These are phyloP conservation scores for Beauveria asiatica DNA, from an alignment of 2,329 filamentous ascomycete species.

Conservation along the genomic window DNA sequence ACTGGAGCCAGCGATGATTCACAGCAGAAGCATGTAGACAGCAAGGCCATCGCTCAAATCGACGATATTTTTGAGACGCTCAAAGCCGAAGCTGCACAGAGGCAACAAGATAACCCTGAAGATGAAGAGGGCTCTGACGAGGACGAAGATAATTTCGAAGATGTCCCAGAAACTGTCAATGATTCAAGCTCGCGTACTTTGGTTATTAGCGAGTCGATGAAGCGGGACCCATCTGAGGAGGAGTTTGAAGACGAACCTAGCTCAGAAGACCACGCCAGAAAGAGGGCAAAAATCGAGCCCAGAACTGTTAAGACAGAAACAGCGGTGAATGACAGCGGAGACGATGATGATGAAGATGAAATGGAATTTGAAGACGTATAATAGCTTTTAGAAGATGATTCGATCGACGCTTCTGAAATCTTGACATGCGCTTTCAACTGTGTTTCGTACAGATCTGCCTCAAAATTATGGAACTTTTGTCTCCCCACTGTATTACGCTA, in stretches of 20 bases:
- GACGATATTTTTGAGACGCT: conserved; percentile 61
- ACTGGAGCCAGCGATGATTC: conserved; percentile 39
- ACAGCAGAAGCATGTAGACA: conserved; percentile 30
- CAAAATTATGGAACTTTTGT: no score
- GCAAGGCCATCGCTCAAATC: conserved; percentile 48
- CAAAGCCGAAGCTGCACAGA: conserved; percentile 46
- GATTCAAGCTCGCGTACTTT: conserved; percentile 26
- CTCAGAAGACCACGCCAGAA: conserved; percentile 40
- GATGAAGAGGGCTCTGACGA: conserved; percentile 31
- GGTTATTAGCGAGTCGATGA: conserved; percentile 19
- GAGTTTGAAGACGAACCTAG: conserved; percentile 19
- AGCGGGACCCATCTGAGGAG: conserved; percentile 25
- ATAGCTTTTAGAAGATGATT: not conserved
- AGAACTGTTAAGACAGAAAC: conserved; percentile 37
- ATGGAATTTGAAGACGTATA: conserved; percentile 51
- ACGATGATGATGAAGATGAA: conserved; percentile 46
- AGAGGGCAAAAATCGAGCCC: conserved; percentile 53
- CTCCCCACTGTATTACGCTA: no score
- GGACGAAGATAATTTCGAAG: conserved; percentile 41
- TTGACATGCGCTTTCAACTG: no score
- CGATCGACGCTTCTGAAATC: no score
- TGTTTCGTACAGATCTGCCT: no score
- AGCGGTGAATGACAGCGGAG: conserved; percentile 36
- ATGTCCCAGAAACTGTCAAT: conserved; percentile 33
- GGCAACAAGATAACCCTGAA: conserved; percentile 23